These are phyloP conservation scores for Agaricus bisporus DNA, from an alignment of 768 basidiomycete genomes.

Conservation along the genomic window DNA sequence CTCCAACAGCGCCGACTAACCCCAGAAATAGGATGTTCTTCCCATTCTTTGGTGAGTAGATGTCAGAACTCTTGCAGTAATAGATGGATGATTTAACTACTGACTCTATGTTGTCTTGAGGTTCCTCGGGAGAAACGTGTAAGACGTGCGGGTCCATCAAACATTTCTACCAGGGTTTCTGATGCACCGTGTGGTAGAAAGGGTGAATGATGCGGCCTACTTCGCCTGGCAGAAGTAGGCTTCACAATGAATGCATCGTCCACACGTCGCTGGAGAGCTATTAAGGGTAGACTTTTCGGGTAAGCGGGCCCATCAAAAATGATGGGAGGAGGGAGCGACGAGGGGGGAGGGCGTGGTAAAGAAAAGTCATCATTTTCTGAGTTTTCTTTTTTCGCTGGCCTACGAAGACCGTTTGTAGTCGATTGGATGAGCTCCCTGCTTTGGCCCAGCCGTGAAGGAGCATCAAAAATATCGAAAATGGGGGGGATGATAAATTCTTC, in stretches of 20 bases:
- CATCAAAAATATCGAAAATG: slow-evolving; percentile 50
- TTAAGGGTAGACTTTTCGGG: slow-evolving; percentile 19
- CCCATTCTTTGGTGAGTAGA: background rate
- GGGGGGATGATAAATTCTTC: slow-evolving; percentile 23
- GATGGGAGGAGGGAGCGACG: slow-evolving; percentile 36
- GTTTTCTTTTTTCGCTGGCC: background rate
- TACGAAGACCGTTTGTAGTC: slow-evolving; percentile 6
- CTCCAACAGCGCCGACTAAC: slow-evolving; percentile 16
- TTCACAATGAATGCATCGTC: slow-evolving; percentile 12
- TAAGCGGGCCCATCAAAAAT: slow-evolving; percentile 45
- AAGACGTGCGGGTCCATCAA: slow-evolving; percentile 41
- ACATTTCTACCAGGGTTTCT: slow-evolving; percentile 29
- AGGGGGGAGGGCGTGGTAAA: slow-evolving; percentile 19
- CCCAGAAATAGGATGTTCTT: slow-evolving; percentile 10
- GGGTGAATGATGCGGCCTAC: slow-evolving; percentile 15
- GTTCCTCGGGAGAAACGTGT: slow-evolving; percentile 22
- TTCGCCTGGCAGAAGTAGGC: slow-evolving; percentile 15
- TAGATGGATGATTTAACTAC: background rate
- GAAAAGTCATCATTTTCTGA: slow-evolving; percentile 11
- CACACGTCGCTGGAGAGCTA: slow-evolving; percentile 19
- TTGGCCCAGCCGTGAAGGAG: slow-evolving; percentile 33
- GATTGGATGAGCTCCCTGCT: slow-evolving; percentile 21
- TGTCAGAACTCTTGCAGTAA: background rate
- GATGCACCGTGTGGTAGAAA: slow-evolving; percentile 18
- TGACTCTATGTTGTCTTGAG: slow-evolving; percentile 15